phyloP scores from a whole-genome alignment of 1,139 yeast species.

The Arxiozyma slooffiae region DNA sequence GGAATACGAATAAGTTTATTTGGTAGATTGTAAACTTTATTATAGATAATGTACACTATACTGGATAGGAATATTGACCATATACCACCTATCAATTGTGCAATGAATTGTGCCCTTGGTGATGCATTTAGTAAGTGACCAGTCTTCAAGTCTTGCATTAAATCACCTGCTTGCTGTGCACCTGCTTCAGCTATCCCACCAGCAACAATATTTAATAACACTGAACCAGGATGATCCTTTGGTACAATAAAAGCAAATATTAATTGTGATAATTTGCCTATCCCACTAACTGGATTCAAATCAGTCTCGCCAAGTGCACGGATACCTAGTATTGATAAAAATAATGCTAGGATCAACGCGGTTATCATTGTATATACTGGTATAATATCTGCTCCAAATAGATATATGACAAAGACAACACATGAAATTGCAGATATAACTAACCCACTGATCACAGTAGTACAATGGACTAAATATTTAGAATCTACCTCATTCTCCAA shows the following conservation, averaged over 20 bases:
- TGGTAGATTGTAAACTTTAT: constrained; percentile 74
- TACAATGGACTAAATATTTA: constrained; percentile 43
- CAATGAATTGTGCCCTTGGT: constrained; percentile 82
- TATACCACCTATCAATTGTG: constrained; percentile 77
- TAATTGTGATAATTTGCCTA: constrained; percentile 86
- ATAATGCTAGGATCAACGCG: constrained; percentile 65
- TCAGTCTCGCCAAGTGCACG: constrained; percentile 95
- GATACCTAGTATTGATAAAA: constrained; percentile 77
- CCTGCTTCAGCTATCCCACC: constrained; percentile 99
- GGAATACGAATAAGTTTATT: constrained; percentile 75
- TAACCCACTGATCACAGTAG: constrained; percentile 51
- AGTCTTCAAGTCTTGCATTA: constrained; percentile 94
- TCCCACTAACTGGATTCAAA: constrained; percentile 91
- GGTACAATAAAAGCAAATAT: constrained; percentile 81
- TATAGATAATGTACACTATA: constrained; percentile 73
- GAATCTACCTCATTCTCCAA: constrained; percentile 35
- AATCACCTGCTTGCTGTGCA: constrained; percentile 96
- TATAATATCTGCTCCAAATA: constrained; percentile 55
- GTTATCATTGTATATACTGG: constrained; percentile 61
- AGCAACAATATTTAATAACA: constrained; percentile 76
- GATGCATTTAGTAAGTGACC: constrained; percentile 90
- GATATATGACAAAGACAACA: constrained; percentile 47
- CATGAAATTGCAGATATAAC: constrained; percentile 58
- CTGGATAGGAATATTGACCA: constrained; percentile 77
- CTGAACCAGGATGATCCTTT: constrained; percentile 62